A percentile compares a stretch with the other conserved stretches of the same genome.
Evolutionary conservation across 768 basidiomycete species (phyloP).

Genomic region (Saitozyma sp.): DNA sequence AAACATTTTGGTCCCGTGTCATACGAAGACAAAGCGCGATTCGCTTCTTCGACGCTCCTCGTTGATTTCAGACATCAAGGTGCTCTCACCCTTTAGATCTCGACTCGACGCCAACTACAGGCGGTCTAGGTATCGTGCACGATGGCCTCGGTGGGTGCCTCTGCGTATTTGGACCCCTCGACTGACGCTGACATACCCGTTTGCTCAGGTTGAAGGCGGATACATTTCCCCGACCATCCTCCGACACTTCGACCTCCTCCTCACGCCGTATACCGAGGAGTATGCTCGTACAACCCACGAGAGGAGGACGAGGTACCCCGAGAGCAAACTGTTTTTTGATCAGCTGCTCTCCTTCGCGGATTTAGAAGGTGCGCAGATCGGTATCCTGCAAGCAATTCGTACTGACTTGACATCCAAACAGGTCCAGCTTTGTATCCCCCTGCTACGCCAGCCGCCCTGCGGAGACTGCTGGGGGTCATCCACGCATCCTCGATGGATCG

Average conservation of each 20-base stretch:
- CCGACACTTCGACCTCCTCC: slow-evolving; percentile 40
- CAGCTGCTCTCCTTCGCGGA: slow-evolving; percentile 28
- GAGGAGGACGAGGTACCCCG: slow-evolving; percentile 22
- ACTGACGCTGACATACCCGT: too few relatives aligned
- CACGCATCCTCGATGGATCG: slow-evolving; percentile 29
- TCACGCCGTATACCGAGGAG: slow-evolving; percentile 26
- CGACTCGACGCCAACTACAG: too few relatives aligned
- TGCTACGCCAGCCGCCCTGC: slow-evolving; percentile 27
- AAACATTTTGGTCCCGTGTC: too few relatives aligned
- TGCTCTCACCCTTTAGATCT: too few relatives aligned
- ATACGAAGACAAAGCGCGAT: too few relatives aligned
- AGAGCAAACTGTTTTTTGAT: slow-evolving; percentile 35
- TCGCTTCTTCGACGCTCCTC: too few relatives aligned
- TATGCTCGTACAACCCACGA: slow-evolving; percentile 8
- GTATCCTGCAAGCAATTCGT: too few relatives aligned
- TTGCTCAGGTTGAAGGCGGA: too few relatives aligned
- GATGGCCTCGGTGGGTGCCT: too few relatives aligned
- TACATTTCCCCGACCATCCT: slow-evolving; percentile 22
- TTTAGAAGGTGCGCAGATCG: slow-evolving; percentile 28
- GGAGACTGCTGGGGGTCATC: slow-evolving; percentile 33
- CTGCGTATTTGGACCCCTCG: too few relatives aligned
- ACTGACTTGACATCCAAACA: not conserved
- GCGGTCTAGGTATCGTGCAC: too few relatives aligned
- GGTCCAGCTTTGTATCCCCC: slow-evolving; percentile 38
- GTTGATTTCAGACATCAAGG: too few relatives aligned